phyloP scores from a whole-genome alignment of 306 rosid genomes.

The Astragalus glycyphyllos region DNA sequence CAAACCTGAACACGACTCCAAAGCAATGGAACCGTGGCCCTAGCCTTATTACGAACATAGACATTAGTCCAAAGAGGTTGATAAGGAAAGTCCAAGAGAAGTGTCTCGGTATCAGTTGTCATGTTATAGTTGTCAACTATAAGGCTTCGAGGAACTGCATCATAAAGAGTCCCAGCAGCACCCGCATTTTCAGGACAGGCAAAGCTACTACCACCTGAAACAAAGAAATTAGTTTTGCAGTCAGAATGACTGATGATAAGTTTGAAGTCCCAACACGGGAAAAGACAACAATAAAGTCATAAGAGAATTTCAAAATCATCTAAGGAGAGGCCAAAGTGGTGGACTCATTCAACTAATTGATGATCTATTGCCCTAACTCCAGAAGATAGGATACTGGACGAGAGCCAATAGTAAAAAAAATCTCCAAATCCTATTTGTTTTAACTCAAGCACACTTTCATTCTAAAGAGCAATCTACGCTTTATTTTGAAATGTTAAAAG shows the following conservation, averaged over 20 bases:
- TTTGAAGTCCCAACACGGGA: slow-evolving; percentile 22
- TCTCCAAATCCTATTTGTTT: slow-evolving; percentile 31
- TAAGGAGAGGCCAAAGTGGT: background rate
- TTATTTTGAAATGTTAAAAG: slow-evolving; percentile 16
- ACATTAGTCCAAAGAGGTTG: slow-evolving; percentile 97
- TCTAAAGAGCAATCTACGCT: slow-evolving; percentile 19
- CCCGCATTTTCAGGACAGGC: slow-evolving; percentile 92
- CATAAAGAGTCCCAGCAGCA: slow-evolving; percentile 95
- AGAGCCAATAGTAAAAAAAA: background rate
- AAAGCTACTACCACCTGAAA: slow-evolving; percentile 87
- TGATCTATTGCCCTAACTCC: slow-evolving; percentile 19
- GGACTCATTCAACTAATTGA: slow-evolving; percentile 5
- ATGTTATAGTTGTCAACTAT: slow-evolving; percentile 75
- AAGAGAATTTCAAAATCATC: slow-evolving; percentile 36
- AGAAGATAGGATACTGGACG: slow-evolving; percentile 16
- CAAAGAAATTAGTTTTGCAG: slow-evolving; percentile 36
- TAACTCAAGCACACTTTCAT: background rate
- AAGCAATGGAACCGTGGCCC: slow-evolving; percentile 95
- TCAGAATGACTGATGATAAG: slow-evolving; percentile 35
- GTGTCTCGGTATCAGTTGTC: slow-evolving; percentile 92
- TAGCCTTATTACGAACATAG: slow-evolving; percentile 87
- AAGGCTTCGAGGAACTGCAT: slow-evolving; percentile 95
- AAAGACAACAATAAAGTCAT: slow-evolving; percentile 19
- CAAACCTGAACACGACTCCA: slow-evolving; percentile 99
- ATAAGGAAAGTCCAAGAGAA: slow-evolving; percentile 94